Conservation (phyloP, 2,329 filamentous ascomycete genomes). For the Nemania sp. region DNA sequence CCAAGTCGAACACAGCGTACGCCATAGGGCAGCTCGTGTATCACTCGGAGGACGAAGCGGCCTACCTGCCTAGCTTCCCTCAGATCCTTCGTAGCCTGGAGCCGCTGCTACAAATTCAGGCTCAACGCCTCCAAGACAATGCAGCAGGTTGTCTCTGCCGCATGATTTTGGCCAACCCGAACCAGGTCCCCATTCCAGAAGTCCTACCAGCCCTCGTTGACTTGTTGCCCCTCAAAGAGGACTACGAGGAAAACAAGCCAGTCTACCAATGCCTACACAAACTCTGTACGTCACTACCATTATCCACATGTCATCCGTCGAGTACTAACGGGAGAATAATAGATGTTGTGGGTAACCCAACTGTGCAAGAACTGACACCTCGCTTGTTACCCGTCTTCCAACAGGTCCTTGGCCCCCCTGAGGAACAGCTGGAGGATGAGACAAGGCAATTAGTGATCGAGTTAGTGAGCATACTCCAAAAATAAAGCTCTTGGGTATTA, state of each 20-base stretch:
- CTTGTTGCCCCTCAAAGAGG: conserved; percentile 85
- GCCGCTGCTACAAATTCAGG: conserved; percentile 75
- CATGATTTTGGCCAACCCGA: conserved; percentile 89
- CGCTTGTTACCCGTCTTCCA: conserved; percentile 73
- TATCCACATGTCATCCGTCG: neutral
- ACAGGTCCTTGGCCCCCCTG: conserved; percentile 70
- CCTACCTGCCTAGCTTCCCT: conserved; percentile 75
- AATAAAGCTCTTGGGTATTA: conserved; percentile 22
- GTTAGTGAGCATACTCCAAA: conserved; percentile 53
- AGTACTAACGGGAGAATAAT: conserved; percentile 28
- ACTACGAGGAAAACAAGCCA: conserved; percentile 95
- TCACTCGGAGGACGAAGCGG: conserved; percentile 75
- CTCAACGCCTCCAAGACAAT: conserved; percentile 87
- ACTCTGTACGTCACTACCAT: conserved; percentile 65
- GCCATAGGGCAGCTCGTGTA: conserved; percentile 83
- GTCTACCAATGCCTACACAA: conserved; percentile 89
- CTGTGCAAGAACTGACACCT: conserved; percentile 70
- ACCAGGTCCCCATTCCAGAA: conserved; percentile 77
- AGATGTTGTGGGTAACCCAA: conserved; percentile 71
- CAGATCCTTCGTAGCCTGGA: conserved; percentile 85
- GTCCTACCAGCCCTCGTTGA: conserved; percentile 80
- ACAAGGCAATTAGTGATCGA: conserved; percentile 69
- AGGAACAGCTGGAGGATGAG: conserved; percentile 76
- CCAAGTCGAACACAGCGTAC: conserved; percentile 94
- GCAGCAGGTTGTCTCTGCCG: conserved; percentile 88